Percentiles rank a stretch among this genome's conserved stretches.
Evolutionary conservation across 2,329 filamentous ascomycete genomes (phyloP).

Genomic region (Scytalidium sp.): DNA sequence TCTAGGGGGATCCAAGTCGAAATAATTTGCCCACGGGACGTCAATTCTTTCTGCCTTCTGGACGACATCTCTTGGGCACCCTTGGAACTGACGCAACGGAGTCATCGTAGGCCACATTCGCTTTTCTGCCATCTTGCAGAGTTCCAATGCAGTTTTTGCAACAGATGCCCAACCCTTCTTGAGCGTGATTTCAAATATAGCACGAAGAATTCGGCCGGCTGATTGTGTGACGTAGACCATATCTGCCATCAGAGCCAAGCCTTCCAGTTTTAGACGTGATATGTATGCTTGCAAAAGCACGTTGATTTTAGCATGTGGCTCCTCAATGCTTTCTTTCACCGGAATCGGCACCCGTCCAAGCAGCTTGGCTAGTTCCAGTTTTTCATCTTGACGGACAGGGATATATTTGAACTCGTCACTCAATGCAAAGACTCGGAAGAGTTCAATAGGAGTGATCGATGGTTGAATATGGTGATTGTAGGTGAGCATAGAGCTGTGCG

Average conservation of each 20-base stretch:
- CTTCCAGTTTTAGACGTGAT: constrained; percentile 88
- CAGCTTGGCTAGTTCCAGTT: constrained; percentile 90
- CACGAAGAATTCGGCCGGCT: constrained; percentile 89
- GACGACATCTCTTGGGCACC: constrained; percentile 79
- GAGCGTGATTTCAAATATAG: constrained; percentile 94
- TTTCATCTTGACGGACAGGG: constrained; percentile 94
- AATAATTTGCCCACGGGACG: constrained; percentile 89
- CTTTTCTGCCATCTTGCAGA: constrained; percentile 99
- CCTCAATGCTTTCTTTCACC: constrained; percentile 96
- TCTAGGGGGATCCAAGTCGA: constrained; percentile 90
- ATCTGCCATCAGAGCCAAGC: constrained; percentile 94
- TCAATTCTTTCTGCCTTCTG: constrained; percentile 94
- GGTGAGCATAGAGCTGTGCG: constrained; percentile 91
- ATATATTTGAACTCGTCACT: constrained; percentile 99
- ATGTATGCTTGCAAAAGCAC: constrained; percentile 96
- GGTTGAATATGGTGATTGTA: constrained; percentile 96
- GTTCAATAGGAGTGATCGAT: constrained; percentile 86
- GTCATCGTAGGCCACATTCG: constrained; percentile 99
- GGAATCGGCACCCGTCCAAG: constrained; percentile 88
- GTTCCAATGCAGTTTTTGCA: constrained; percentile 84
- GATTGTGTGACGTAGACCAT: constrained; percentile 99
- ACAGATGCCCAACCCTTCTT: constrained; percentile 96
- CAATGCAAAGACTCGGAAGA: constrained; percentile 93
- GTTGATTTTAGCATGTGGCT: constrained; percentile 97
- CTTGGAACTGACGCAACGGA: constrained; percentile 84